Evolutionary conservation across 805 yeast genomes (phyloP), one percentile per base, ranked within the genome.

Genomic region (Suhomyces faveliae): DNA sequence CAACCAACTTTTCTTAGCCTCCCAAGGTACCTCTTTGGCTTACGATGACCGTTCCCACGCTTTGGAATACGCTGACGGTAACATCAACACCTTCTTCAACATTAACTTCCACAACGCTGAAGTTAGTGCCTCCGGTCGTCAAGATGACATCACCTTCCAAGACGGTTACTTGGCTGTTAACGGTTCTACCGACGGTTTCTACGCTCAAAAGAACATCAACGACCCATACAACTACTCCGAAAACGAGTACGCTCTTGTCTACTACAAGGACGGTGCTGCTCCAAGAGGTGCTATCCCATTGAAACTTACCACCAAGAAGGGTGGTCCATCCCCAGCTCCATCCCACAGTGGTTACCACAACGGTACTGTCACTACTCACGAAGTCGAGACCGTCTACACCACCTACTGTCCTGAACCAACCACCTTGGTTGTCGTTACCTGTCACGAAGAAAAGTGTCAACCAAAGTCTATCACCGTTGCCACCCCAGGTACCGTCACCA

Each of bases 151-250:
- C 40, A 44, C 40, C 13, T 47, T 60, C 45, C 56, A 49, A 8
- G 52, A 53, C 43, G 66, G 61, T 29, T 45, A 50, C n/a, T 57
- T 74, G 40, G 41, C 49, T 13, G 60, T 62, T 45, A 57, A 66
- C 39, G 71, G 72, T 39, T 47, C 68, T 17, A 21, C 64, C 17
- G 54, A 52, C 24, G 43, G 45, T 15, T 60, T 74, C 63, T 70
- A 61, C 55, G 80, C 74, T 44, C 70, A 71, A 54, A 70, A 64
- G 67, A 67, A 74, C 64, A 63, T 70, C 48, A 55, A 53, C 43
- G 81, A 77, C 54, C 78, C 79, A 24, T 76, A 76, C 63, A 25
- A 49, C 12, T 67, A 63, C 59, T 70, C 77, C 35, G n/a, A 35
- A 52, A 17, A 11, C 35, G 5, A 11, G 49, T 58, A 49, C 37